Conservation (phyloP, 805 yeast genomes). For the Kodamaea jinghongensis region DNA sequence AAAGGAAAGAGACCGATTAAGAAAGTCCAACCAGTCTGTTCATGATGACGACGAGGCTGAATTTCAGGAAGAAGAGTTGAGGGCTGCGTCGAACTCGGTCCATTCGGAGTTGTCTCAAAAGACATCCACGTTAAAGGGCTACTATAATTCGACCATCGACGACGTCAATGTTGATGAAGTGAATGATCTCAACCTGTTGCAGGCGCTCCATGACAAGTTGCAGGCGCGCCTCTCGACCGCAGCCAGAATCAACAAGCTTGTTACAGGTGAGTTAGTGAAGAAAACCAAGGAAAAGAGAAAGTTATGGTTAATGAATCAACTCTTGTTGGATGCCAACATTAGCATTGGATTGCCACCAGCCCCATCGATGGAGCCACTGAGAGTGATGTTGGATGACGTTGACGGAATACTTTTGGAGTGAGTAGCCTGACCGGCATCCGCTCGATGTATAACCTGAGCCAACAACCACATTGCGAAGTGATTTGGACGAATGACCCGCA, state of each 20-base stretch:
- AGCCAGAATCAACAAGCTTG: constrained; percentile 35
- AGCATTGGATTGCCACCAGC: constrained; percentile 33
- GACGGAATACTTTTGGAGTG: constrained; percentile 14
- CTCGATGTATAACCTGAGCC: no score
- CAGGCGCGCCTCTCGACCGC: constrained; percentile 36
- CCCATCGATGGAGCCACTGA: constrained; percentile 11
- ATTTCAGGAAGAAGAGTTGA: constrained; percentile 10
- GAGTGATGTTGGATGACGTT: constrained; percentile 15
- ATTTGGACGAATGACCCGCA: no score
- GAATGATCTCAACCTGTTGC: constrained; percentile 17
- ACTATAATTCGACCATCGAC: constrained; percentile 4
- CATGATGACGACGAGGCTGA: constrained; percentile 5
- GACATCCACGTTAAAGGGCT: constrained; percentile 1
- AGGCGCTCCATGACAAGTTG: constrained; percentile 26
- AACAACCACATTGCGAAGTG: no score
- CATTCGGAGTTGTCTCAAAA: constrained; percentile 4
- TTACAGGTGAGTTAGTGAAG: constrained; percentile 26
- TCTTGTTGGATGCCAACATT: constrained; percentile 43
- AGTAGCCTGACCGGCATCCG: background rate
- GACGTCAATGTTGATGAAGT: constrained; percentile 7
- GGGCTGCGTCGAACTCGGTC: constrained; percentile 4
- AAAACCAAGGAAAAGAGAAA: constrained; percentile 31
- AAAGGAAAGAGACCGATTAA: constrained; percentile 7
- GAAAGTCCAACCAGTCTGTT: constrained; percentile 11
- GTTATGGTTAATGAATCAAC: constrained; percentile 42